Evolutionary conservation across 768 basidiomycete genomes (phyloP).

Genomic region (Rhodocollybia butyracea): DNA sequence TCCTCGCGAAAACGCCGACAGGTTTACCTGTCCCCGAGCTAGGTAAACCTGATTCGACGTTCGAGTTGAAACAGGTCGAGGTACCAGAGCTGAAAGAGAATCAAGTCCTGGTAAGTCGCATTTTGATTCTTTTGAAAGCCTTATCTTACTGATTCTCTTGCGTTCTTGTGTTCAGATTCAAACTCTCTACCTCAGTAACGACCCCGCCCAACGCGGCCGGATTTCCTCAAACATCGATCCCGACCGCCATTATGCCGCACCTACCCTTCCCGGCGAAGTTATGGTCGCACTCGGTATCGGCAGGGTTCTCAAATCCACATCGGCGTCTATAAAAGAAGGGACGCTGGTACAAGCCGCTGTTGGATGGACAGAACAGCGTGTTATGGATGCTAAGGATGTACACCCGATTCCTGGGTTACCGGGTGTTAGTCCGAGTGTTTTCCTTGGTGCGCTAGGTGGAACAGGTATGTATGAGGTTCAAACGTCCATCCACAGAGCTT

Average conservation of each 20-base stretch:
- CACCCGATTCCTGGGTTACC: neutral
- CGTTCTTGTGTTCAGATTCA: neutral
- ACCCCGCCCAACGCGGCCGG: slow-evolving; percentile 1
- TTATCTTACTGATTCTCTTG: neutral
- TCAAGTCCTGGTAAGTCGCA: neutral
- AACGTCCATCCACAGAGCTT: too few species aligned
- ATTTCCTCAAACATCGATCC: neutral
- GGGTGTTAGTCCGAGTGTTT: neutral
- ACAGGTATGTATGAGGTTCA: too few species aligned
- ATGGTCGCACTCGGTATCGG: neutral
- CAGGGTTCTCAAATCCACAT: slow-evolving; percentile 1
- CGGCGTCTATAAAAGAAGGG: neutral
- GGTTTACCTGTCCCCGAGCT: neutral
- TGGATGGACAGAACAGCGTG: slow-evolving; percentile 2
- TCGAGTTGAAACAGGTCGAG: neutral
- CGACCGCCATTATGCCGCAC: neutral
- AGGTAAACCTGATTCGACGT: neutral
- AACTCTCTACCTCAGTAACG: slow-evolving; percentile 2
- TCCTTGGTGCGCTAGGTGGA: neutral
- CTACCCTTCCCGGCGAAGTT: neutral
- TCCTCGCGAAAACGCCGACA: neutral
- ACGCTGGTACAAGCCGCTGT: neutral
- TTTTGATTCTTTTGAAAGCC: neutral
- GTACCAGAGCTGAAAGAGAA: neutral
- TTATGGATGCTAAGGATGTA: neutral